Conservation (phyloP, 306 rosid species). For the Corylus heterophylla region DNA sequence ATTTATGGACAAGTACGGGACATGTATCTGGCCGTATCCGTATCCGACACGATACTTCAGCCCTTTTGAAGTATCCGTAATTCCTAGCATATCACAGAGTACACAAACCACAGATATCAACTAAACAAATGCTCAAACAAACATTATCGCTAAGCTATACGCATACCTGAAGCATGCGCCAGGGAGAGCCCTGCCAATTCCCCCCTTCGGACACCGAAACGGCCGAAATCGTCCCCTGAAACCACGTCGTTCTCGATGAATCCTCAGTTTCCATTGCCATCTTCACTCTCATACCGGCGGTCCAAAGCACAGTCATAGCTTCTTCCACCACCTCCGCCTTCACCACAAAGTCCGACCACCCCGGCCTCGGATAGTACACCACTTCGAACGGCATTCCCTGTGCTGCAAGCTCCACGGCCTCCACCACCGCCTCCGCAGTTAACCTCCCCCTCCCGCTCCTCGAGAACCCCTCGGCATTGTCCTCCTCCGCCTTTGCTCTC, state of each 20-base stretch:
- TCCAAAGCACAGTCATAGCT: conserved; percentile 45
- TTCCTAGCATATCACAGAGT: neutral
- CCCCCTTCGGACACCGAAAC: conserved; percentile 22
- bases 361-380: conserved; percentile 62
- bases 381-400: conserved; percentile 60
- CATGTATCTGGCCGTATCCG: neutral
- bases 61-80: neutral
- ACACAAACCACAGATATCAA: neutral
- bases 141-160: neutral
- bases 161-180: conserved; percentile 76
- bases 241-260: conserved; percentile 62
- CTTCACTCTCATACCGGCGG: conserved; percentile 60
- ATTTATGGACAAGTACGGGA: neutral
- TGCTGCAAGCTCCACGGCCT: conserved; percentile 61
- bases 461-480: conserved; percentile 25
- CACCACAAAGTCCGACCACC: conserved; percentile 69
- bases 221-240: conserved; percentile 55
- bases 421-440: conserved; percentile 36
- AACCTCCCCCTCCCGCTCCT: conserved; percentile 49
- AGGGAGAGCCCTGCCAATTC: conserved; percentile 58
- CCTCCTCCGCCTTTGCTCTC: conserved; percentile 26
- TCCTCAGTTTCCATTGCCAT: conserved; percentile 62
- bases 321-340: conserved; percentile 57
- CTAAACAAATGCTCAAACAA: neutral
- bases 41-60: neutral